These are phyloP conservation scores for Linnemannia zychae DNA, from an alignment of 192 early-diverging fungal genomes.

Conservation along the genomic window DNA sequence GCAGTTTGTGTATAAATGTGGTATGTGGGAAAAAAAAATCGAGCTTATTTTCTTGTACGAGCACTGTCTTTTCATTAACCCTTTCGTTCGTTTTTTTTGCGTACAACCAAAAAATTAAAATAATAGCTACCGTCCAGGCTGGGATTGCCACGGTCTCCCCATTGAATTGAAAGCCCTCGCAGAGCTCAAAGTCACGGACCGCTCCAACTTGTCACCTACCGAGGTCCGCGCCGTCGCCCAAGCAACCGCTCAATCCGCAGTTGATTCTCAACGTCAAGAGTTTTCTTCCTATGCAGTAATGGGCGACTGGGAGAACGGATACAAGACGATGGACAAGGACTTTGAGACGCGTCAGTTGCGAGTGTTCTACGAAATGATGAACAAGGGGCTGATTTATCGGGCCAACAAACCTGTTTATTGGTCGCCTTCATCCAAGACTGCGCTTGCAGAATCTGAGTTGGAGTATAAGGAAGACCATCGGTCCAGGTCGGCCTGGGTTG, in stretches of 20 bases:
- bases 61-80: background rate
- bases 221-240: constrained; percentile 68
- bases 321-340: constrained; percentile 77
- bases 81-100: background rate
- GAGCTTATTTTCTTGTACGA: background rate
- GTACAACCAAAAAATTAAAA: background rate
- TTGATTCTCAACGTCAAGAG: constrained; percentile 68
- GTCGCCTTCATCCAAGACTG: constrained; percentile 85
- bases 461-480: constrained; percentile 80
- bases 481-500: constrained; percentile 77
- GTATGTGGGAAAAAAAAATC: background rate
- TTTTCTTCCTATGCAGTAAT: constrained; percentile 78
- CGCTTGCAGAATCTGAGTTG: constrained; percentile 84
- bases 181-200: constrained; percentile 61
- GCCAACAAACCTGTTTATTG: constrained; percentile 86
- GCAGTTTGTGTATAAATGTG: background rate
- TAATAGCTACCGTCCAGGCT: constrained; percentile 78
- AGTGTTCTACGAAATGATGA: constrained; percentile 82
- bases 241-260: constrained; percentile 69
- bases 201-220: constrained; percentile 53
- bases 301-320: constrained; percentile 81
- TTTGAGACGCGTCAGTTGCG: constrained; percentile 80
- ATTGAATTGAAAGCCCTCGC: constrained; percentile 86
- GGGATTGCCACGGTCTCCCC: constrained; percentile 86
- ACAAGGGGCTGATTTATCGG: constrained; percentile 77